Percentiles rank a stretch among this genome's conserved stretches.
Conservation (phyloP, 306 rosid genomes). For the Clitoria ternatea region DNA sequence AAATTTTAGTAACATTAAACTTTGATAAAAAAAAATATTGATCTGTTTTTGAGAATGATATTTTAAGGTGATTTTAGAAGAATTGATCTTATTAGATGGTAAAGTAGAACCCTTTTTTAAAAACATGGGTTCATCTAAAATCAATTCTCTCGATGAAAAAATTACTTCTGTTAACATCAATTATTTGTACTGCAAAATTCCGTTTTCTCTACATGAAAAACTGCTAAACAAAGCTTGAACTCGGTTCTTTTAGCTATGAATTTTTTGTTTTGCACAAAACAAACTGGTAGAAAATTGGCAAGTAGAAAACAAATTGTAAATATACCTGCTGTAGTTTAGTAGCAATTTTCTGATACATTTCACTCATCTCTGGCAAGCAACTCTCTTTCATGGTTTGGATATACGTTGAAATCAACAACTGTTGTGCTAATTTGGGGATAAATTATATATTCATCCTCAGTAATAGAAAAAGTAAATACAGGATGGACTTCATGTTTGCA, state of each 20-base stretch:
- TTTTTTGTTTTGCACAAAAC: neutral
- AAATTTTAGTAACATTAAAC: no score
- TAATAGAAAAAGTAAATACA: no score
- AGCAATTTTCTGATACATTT: constrained; percentile 55
- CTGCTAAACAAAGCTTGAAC: neutral
- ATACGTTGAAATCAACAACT: constrained; percentile 25
- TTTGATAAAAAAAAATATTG: neutral
- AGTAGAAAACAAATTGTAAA: neutral
- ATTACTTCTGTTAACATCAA: neutral
- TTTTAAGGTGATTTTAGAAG: neutral
- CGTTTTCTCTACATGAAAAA: no score
- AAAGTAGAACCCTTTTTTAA: neutral
- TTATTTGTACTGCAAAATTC: neutral
- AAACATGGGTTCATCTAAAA: neutral
- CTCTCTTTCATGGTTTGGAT: constrained; percentile 63
- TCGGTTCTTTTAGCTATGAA: neutral
- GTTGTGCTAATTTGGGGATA: no score
- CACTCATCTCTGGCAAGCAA: constrained; percentile 55
- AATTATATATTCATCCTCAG: no score
- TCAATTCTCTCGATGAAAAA: neutral
- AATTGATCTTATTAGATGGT: neutral
- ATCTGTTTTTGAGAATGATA: no score
- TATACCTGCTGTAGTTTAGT: constrained; percentile 63
- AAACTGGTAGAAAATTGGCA: neutral
- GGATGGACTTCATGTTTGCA: no score